These are phyloP conservation scores for Madurella mycetomatis DNA, from an alignment of 2,329 filamentous ascomycete species.

Conservation along the genomic window DNA sequence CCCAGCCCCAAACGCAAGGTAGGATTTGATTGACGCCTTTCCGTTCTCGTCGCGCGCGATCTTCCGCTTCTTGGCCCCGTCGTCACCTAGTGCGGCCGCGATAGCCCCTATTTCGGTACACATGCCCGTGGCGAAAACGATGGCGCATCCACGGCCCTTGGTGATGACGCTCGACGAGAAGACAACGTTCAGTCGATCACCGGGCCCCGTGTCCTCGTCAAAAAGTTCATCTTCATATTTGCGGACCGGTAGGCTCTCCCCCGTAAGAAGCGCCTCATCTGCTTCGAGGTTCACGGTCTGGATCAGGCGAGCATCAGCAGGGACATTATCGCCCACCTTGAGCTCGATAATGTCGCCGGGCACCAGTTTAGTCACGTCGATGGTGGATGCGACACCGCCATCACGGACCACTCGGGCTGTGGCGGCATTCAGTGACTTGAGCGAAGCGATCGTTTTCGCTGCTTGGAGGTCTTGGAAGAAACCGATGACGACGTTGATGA, in stretches of 20 bases:
- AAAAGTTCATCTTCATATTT: slow-evolving; percentile 50
- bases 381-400: slow-evolving; percentile 32
- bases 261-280: slow-evolving; percentile 59
- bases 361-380: slow-evolving; percentile 40
- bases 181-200: slow-evolving; percentile 57
- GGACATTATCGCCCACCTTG: slow-evolving; percentile 30
- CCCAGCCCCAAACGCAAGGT: slow-evolving; percentile 35
- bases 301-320: slow-evolving; percentile 38
- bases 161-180: slow-evolving; percentile 56
- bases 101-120: slow-evolving; percentile 61
- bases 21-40: slow-evolving; percentile 30
- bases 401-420: slow-evolving; percentile 47
- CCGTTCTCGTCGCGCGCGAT: slow-evolving; percentile 34
- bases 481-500: slow-evolving; percentile 49
- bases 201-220: slow-evolving; percentile 48
- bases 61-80: slow-evolving; percentile 35
- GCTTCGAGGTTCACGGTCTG: slow-evolving; percentile 53
- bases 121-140: slow-evolving; percentile 57
- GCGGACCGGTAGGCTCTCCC: slow-evolving; percentile 56
- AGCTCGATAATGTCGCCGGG: slow-evolving; percentile 52
- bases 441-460: slow-evolving; percentile 50
- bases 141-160: slow-evolving; percentile 44
- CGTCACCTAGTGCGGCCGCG: slow-evolving; percentile 53
- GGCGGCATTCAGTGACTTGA: slow-evolving; percentile 45
- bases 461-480: slow-evolving; percentile 52